Conservation (phyloP, 495 filamentous ascomycete species). For the Amorphotheca resinae region DNA sequence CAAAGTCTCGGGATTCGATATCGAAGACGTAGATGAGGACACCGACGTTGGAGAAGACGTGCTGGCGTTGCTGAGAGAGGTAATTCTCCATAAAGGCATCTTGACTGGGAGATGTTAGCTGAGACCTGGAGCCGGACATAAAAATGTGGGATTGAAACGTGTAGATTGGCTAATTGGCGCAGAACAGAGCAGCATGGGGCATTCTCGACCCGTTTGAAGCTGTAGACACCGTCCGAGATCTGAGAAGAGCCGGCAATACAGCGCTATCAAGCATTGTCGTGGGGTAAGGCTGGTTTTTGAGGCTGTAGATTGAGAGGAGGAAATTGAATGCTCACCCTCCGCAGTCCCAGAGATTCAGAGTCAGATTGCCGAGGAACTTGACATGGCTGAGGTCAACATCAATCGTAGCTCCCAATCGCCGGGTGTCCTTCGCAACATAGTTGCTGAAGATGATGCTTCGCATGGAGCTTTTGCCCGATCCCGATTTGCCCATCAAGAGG, state of each 20-base stretch:
- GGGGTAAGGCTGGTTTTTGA: not conserved
- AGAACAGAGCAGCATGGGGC: not conserved
- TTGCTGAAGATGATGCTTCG: conserved; percentile 96
- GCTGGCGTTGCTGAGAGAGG: conserved; percentile 79
- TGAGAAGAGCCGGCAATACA: too few relatives aligned
- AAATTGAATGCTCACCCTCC: conserved; percentile 48
- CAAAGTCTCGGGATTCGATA: conserved; percentile 87
- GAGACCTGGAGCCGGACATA: not conserved
- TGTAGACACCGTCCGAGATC: too few relatives aligned
- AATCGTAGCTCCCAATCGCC: conserved; percentile 90
- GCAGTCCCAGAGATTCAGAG: conserved; percentile 96
- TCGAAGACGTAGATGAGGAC: conserved; percentile 99
- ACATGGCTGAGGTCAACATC: conserved; percentile 97
- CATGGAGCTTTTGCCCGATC: conserved; percentile 99
- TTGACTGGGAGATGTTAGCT: conserved; percentile 45
- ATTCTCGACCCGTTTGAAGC: too few relatives aligned
- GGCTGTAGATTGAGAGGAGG: conserved; percentile 1
- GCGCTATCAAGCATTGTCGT: too few relatives aligned
- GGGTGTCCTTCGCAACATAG: conserved; percentile 92
- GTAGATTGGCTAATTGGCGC: not conserved
- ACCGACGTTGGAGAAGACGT: conserved; percentile 93
- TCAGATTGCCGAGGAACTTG: conserved; percentile 94
- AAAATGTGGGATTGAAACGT: not conserved
- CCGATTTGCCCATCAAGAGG: conserved; percentile 74
- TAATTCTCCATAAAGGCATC: conserved; percentile 98